These are phyloP conservation scores for Chionographis japonica DNA, from an alignment of 106 monocot genomes.

Conservation along the genomic window DNA sequence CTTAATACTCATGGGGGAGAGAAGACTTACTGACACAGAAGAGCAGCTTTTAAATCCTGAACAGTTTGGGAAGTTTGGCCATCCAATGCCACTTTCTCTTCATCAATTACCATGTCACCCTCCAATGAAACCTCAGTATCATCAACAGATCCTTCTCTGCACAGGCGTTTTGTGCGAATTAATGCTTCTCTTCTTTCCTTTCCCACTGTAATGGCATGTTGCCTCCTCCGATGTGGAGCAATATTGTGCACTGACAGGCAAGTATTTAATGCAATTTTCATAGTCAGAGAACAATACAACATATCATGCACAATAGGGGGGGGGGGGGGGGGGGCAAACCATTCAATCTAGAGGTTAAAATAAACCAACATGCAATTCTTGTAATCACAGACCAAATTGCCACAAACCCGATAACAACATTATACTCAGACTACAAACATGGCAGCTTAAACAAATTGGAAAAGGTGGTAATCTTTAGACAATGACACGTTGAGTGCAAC, in stretches of 20 bases:
- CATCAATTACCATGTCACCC: constrained; percentile 67
- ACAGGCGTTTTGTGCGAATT: constrained; percentile 79
- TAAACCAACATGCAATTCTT: too few relatives aligned
- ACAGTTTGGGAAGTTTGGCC: constrained; percentile 47
- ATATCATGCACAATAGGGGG: background rate
- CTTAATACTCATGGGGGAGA: background rate
- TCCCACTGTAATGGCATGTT: constrained; percentile 67
- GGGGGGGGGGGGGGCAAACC: too few relatives aligned
- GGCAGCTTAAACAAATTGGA: too few relatives aligned
- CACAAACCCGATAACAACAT: too few relatives aligned
- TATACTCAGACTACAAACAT: too few relatives aligned
- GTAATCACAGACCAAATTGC: too few relatives aligned
- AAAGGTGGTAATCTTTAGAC: too few relatives aligned
- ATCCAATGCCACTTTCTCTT: constrained; percentile 59
- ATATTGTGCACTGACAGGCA: constrained; percentile 44
- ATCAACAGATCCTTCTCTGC: constrained; percentile 51
- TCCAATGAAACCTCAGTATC: constrained; percentile 30
- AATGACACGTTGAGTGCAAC: too few relatives aligned
- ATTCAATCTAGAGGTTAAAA: too few relatives aligned
- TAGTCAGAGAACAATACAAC: background rate
- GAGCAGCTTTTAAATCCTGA: constrained; percentile 53
- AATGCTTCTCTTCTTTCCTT: constrained; percentile 93
- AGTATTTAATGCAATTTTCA: background rate
- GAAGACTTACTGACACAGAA: constrained; percentile 45
- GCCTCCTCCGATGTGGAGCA: constrained; percentile 58